Conservation (phyloP, 2,329 filamentous ascomycete species). For the Aspergillus sp. region DNA sequence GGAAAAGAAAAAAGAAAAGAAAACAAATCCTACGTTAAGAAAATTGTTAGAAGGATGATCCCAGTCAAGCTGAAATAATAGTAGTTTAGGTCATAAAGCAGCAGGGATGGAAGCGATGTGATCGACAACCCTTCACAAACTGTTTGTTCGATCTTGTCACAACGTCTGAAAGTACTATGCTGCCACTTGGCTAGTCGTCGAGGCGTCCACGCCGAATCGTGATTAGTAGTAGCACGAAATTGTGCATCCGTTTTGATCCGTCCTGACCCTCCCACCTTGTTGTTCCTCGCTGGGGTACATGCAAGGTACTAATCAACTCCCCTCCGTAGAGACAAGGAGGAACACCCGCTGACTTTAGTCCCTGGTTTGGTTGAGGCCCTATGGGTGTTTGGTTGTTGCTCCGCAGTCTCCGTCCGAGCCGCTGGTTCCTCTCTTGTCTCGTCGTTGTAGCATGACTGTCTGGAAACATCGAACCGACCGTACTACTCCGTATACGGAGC, state of each 20-base stretch:
- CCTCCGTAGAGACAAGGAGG: neutral
- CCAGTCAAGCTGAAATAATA: neutral
- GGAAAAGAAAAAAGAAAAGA: neutral
- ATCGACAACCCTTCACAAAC: neutral
- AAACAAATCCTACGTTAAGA: neutral
- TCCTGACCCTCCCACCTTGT: neutral
- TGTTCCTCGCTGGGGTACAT: neutral
- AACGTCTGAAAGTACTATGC: neutral
- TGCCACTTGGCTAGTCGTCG: neutral
- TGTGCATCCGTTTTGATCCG: neutral
- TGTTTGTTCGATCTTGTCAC: neutral
- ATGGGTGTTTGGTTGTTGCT: neutral
- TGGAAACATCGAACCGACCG: neutral
- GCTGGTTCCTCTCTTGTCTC: neutral
- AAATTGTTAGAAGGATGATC: neutral
- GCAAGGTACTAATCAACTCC: neutral
- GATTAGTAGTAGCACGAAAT: neutral
- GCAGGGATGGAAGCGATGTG: neutral
- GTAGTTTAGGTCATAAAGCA: neutral
- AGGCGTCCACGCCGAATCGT: neutral
- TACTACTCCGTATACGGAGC: constrained; percentile 1
- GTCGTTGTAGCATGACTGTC: neutral
- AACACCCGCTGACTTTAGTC: neutral
- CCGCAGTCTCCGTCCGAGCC: neutral
- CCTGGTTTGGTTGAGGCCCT: neutral